Percentiles rank a stretch among this genome's conserved stretches.
These are phyloP conservation scores for Lipomyces yamadae DNA, from an alignment of 805 yeast species.

Conservation along the genomic window DNA sequence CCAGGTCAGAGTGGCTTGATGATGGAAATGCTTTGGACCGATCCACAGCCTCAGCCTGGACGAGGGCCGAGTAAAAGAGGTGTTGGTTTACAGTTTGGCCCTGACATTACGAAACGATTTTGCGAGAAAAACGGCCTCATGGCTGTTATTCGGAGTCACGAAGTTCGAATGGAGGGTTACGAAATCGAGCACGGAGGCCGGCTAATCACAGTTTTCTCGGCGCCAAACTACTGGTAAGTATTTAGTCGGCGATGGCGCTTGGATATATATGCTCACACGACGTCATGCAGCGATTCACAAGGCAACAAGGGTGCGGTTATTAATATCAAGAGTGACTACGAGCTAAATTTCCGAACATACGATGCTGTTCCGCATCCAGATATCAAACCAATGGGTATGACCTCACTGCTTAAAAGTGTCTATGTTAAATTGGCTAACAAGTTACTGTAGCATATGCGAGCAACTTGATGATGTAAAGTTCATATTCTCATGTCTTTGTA, in stretches of 20 bases:
- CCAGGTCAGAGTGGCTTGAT: constrained; percentile 92
- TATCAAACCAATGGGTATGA: constrained; percentile 80
- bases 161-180: constrained; percentile 90
- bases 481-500: not conserved
- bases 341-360: constrained; percentile 59
- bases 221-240: constrained; percentile 74
- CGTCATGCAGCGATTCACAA: constrained; percentile 70
- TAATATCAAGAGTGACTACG: constrained; percentile 61
- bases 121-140: constrained; percentile 71
- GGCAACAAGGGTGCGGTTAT: constrained; percentile 92
- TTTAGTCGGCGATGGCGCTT: not conserved
- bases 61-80: constrained; percentile 92
- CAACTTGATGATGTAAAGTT: constrained; percentile 29
- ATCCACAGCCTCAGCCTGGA: constrained; percentile 81
- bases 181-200: constrained; percentile 85
- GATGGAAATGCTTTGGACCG: constrained; percentile 98
- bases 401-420: not conserved
- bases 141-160: constrained; percentile 91
- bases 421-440: not conserved
- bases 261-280: not conserved
- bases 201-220: constrained; percentile 92
- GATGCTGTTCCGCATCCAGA: constrained; percentile 89
- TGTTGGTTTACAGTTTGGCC: constrained; percentile 94
- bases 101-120: constrained; percentile 85
- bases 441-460: constrained; percentile 35